Conservation (phyloP, 2,329 filamentous ascomycete genomes). For the Cercospora zeina region DNA sequence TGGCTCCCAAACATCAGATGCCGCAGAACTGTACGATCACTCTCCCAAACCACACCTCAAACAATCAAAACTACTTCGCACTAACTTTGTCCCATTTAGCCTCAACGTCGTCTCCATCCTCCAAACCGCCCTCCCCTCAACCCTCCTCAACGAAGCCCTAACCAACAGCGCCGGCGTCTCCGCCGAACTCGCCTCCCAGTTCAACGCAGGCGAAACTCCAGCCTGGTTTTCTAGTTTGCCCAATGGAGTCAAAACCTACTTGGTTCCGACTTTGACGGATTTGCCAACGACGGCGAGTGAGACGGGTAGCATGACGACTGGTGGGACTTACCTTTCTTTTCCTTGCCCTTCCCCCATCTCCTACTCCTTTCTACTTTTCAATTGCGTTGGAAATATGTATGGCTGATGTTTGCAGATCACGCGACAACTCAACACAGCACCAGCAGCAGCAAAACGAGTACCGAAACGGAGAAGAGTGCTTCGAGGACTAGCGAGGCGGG, state of each 20-base stretch:
- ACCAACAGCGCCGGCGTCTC: constrained; percentile 47
- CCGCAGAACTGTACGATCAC: constrained; percentile 1
- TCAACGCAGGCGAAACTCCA: constrained; percentile 47
- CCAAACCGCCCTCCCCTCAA: constrained; percentile 48
- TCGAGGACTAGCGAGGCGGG: constrained; percentile 42
- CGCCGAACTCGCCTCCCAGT: constrained; percentile 46
- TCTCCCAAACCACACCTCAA: background rate
- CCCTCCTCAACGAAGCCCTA: constrained; percentile 44
- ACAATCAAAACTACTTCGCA: background rate
- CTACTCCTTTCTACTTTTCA: too few species aligned
- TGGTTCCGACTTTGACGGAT: constrained; percentile 36
- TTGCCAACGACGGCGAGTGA: background rate
- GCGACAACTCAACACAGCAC: background rate
- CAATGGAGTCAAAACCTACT: constrained; percentile 47
- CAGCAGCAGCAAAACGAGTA: constrained; percentile 30
- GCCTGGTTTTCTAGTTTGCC: constrained; percentile 51
- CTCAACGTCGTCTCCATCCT: constrained; percentile 47
- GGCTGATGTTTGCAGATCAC: background rate
- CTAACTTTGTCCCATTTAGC: constrained; percentile 24
- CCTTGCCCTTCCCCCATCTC: background rate
- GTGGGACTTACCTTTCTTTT: constrained; percentile 27
- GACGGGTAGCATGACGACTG: constrained; percentile 38
- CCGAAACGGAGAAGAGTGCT: constrained; percentile 49
- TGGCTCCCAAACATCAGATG: background rate
- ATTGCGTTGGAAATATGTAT: too few species aligned